Percentiles rank a stretch among this genome's conserved stretches.
Evolutionary conservation across 73 alveolate genomes (phyloP).

Genomic region (Effrenium voratum): DNA sequence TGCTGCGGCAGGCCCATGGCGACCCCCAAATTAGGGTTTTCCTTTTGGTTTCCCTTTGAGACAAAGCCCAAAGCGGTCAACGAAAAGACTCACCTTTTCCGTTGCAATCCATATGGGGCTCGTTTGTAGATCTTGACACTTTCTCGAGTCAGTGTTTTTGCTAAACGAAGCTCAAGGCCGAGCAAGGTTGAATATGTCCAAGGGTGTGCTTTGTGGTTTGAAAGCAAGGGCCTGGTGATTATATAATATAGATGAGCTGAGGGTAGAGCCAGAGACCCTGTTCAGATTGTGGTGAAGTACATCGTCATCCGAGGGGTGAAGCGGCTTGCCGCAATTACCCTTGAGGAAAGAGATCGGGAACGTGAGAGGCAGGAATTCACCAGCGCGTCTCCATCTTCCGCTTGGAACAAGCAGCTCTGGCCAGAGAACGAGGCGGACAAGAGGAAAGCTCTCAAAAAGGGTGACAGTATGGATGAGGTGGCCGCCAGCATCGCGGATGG

Average conservation of each 20-base stretch:
- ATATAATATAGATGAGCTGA: neutral
- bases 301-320: constrained; percentile 60
- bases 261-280: neutral
- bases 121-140: no score
- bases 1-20: neutral
- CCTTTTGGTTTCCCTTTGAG: no score
- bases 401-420: neutral
- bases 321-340: constrained; percentile 33
- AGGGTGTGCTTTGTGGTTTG: no score
- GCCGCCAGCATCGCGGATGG: constrained; percentile 35
- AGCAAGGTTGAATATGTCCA: neutral
- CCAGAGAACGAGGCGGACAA: neutral
- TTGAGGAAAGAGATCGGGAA: neutral
- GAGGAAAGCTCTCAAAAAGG: neutral
- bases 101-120: no score
- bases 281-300: constrained; percentile 27
- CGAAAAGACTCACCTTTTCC: no score
- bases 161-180: neutral
- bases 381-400: neutral
- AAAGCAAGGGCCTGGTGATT: no score
- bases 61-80: no score
- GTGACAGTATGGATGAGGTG: neutral
- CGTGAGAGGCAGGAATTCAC: neutral
- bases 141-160: no score
- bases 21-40: neutral